Conservation (phyloP, 495 filamentous ascomycete species). For the Xeromyces bisporus region DNA sequence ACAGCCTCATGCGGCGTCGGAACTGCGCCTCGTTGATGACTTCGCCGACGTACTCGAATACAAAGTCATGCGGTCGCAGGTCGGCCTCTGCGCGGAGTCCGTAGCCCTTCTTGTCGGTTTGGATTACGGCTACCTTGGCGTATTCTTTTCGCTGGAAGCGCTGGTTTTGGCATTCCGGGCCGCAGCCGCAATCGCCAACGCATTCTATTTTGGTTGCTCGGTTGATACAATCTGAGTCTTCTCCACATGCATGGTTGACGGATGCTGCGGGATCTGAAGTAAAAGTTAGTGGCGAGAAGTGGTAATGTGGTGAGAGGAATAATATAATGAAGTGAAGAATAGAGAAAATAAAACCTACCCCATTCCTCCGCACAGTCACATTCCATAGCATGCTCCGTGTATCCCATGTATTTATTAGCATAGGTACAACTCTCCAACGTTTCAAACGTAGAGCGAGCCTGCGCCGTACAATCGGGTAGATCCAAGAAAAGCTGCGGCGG, state of each 20-base stretch:
- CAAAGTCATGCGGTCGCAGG: constrained; percentile 67
- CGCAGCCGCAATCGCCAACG: constrained; percentile 70
- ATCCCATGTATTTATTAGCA: constrained; percentile 72
- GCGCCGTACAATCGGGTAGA: constrained; percentile 54
- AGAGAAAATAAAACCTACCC: constrained; percentile 47
- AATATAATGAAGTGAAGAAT: constrained; percentile 1
- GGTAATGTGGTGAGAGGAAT: background rate
- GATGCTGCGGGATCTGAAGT: constrained; percentile 40
- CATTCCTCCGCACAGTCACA: constrained; percentile 93
- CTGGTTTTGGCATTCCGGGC: constrained; percentile 77
- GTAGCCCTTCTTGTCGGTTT: constrained; percentile 93
- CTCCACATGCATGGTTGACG: constrained; percentile 73
- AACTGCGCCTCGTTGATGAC: constrained; percentile 89
- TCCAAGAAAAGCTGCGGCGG: constrained; percentile 49
- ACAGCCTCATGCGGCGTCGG: constrained; percentile 71
- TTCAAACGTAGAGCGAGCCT: constrained; percentile 61
- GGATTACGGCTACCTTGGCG: constrained; percentile 83
- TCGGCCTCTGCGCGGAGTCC: constrained; percentile 69
- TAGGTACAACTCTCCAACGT: constrained; percentile 73
- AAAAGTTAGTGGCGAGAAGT: constrained; percentile 2
- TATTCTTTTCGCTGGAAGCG: constrained; percentile 86
- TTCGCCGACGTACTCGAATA: constrained; percentile 97
- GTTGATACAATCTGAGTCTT: constrained; percentile 98
- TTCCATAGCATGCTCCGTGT: constrained; percentile 82
- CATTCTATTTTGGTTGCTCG: constrained; percentile 97